These are phyloP conservation scores for Houttuynia cordata DNA, from an alignment of 164 flowering plant genomes.

Conservation along the genomic window DNA sequence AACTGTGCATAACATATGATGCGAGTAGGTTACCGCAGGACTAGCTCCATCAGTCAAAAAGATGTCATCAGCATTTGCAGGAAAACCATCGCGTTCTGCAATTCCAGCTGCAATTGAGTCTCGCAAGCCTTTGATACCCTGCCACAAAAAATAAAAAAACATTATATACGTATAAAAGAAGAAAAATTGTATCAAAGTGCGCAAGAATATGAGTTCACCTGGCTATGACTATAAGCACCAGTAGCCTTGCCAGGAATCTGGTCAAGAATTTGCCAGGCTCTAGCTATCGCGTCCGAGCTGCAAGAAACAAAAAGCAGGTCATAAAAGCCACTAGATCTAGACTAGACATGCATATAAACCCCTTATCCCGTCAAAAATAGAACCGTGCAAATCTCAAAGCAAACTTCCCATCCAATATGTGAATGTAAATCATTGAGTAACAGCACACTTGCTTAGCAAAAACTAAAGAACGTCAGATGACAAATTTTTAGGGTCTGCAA, in stretches of 20 bases:
- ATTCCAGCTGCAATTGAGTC: slow-evolving; percentile 92
- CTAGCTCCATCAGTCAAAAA: slow-evolving; percentile 99
- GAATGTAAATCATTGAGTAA: neutral
- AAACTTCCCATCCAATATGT: neutral
- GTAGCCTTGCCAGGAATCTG: slow-evolving; percentile 97
- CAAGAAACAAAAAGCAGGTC: slow-evolving; percentile 1
- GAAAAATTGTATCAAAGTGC: neutral
- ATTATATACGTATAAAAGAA: neutral
- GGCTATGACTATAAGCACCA: slow-evolving; percentile 99
- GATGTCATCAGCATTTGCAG: slow-evolving; percentile 82
- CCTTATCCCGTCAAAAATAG: neutral
- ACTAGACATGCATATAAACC: neutral
- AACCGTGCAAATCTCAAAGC: no score
- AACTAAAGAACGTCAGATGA: neutral
- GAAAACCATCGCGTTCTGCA: slow-evolving; percentile 91
- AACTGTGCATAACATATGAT: neutral
- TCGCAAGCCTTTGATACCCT: slow-evolving; percentile 95
- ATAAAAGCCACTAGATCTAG: neutral
- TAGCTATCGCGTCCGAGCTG: slow-evolving; percentile 81
- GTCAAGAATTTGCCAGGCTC: slow-evolving; percentile 85
- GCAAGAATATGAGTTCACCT: slow-evolving; percentile 29
- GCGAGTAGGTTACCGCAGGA: slow-evolving; percentile 57
- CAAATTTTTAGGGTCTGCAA: neutral
- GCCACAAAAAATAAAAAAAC: slow-evolving; percentile 5
- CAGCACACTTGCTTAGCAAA: neutral